phyloP scores from a whole-genome alignment of 2,329 filamentous ascomycete genomes.

The Claviceps sp. region DNA sequence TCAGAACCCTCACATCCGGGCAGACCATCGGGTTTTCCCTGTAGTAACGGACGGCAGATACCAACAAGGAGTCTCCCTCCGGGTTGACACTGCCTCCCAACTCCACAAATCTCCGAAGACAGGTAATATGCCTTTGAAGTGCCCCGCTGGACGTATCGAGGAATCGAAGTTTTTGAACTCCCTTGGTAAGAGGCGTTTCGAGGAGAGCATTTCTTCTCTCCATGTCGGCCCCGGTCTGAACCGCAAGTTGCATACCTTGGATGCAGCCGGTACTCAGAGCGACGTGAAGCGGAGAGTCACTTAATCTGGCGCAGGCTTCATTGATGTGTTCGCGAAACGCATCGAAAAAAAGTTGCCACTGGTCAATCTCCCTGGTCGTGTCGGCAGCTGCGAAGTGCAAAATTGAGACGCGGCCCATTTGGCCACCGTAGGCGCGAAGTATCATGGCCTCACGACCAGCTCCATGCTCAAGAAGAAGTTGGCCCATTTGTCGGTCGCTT shows the following conservation, averaged over 20 bases:
- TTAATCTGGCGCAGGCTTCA: background rate
- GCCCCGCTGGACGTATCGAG: too few relatives aligned
- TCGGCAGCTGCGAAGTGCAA: background rate
- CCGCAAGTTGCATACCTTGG: background rate
- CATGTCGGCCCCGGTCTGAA: background rate
- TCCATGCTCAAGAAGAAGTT: background rate
- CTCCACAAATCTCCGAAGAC: background rate
- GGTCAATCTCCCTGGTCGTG: background rate
- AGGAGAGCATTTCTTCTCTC: background rate
- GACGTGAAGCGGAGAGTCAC: background rate
- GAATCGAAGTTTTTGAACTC: background rate
- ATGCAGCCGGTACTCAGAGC: background rate
- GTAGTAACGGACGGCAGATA: background rate
- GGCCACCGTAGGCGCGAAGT: too few relatives aligned
- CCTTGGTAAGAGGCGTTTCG: background rate
- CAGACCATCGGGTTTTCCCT: background rate
- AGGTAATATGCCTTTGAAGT: background rate
- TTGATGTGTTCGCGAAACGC: background rate
- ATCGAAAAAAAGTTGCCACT: background rate
- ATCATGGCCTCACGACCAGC: background rate
- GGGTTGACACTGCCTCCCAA: conserved; percentile 1
- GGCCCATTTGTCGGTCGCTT: background rate
- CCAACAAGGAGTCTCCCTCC: background rate
- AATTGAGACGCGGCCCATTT: background rate
- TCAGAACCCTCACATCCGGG: background rate